phyloP scores from a whole-genome alignment of 345 rosid species.

The Hypericum perforatum region DNA sequence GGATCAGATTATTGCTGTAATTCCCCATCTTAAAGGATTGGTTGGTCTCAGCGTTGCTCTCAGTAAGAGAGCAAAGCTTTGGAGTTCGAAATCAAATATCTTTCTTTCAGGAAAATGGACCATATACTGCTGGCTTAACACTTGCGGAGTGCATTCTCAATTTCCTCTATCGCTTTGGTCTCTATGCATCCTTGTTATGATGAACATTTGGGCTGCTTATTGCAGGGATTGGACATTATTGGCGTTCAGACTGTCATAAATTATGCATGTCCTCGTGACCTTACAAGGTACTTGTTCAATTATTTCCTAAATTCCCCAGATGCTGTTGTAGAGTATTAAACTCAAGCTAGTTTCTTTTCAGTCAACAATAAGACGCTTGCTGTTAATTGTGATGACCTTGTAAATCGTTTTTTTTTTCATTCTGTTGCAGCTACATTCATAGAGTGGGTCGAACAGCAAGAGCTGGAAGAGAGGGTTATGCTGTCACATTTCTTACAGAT shows the following conservation, averaged over 20 bases:
- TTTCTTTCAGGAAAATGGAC: no score
- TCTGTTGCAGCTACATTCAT: constrained; percentile 67
- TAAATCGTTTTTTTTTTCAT: constrained; percentile 5
- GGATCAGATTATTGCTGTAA: no score
- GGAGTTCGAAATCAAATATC: no score
- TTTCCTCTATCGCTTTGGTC: no score
- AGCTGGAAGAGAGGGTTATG: constrained; percentile 98
- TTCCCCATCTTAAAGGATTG: no score
- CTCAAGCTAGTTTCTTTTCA: no score
- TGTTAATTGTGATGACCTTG: neutral
- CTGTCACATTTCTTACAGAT: constrained; percentile 89
- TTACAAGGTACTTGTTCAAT: constrained; percentile 48
- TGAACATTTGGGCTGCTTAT: constrained; percentile 10
- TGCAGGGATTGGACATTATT: constrained; percentile 88
- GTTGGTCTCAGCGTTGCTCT: no score
- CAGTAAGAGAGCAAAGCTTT: no score
- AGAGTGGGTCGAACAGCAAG: constrained; percentile 97
- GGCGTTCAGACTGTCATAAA: constrained; percentile 96
- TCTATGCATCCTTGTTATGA: neutral
- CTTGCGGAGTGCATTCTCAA: no score
- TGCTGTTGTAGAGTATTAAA: neutral
- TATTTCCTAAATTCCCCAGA: constrained; percentile 3
- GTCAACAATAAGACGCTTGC: no score
- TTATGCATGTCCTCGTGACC: constrained; percentile 93
- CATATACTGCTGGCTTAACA: no score